Evolutionary conservation across 768 basidiomycete genomes (phyloP), one percentile per base, ranked within the genome.

Genomic region (Panellus pusillus): DNA sequence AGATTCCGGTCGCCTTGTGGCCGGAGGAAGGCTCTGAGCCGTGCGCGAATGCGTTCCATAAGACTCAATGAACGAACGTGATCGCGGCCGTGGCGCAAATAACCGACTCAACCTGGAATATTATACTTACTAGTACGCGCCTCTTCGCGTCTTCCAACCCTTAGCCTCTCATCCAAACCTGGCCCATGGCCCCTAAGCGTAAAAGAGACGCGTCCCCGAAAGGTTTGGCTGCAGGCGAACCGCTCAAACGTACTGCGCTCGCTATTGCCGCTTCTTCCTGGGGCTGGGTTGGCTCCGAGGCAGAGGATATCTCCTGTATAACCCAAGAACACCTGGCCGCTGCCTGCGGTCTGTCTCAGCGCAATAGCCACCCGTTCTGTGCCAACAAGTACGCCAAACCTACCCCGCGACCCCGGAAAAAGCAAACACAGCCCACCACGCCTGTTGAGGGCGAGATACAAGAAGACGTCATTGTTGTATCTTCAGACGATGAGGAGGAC

Each of bases 271-370:
- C 74, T 50, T 75, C 79, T 29, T 70, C 79, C n/a, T 93, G 92
- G 92, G 79, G 78, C 45, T 95, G 92, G 92, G 86, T 91, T 46
- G 84, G 80, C 45, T 79, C 84, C 40, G 83, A 87, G 62, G 85
- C 83, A 45, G 69, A 69, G 15, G 70, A 77, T 47, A 64, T 74
- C 52, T 78, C 79, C 3, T 70, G 80, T n/a, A 89, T 95, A 58
- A 80, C 86, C 15, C 63, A 72, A 35, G 83, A 86, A 50, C 89
- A 93, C 64, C 74, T 79, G 43, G 70, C 85, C 39, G 73, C 79
- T 52, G 80, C 89, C 1, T 93, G 86, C 57, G 88, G 89, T 11
- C 72, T 93, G 44, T 80, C 83, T 1, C 59, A 63, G 47, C 74
- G 71, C 47, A 87, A 76, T 60, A 66, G 63, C 8, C 70, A 78